These are phyloP conservation scores for Blastobotrys parvus DNA, from an alignment of 805 yeast species.

Conservation along the genomic window DNA sequence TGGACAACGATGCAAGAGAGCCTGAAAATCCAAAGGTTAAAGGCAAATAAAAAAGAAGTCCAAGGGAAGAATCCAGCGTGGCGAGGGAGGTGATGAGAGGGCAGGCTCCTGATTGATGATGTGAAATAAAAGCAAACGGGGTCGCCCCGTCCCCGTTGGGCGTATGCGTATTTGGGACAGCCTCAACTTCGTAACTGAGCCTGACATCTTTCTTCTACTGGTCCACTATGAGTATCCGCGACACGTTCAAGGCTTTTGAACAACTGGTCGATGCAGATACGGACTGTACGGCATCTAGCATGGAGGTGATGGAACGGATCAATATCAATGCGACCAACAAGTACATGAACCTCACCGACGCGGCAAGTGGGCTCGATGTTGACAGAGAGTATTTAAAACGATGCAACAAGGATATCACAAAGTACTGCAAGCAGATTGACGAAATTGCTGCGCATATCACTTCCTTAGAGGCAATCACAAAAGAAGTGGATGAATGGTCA, in stretches of 20 bases:
- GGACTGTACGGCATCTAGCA: conserved; percentile 14
- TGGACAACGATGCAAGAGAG: too few relatives aligned
- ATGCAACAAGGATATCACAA: conserved; percentile 11
- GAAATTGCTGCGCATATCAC: conserved; percentile 15
- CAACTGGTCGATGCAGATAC: conserved; percentile 19
- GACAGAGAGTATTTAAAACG: conserved; percentile 9
- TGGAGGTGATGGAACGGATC: conserved; percentile 19
- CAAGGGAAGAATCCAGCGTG: too few relatives aligned
- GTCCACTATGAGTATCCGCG: neutral
- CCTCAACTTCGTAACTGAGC: too few relatives aligned
- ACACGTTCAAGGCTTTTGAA: conserved; percentile 14
- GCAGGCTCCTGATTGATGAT: too few relatives aligned
- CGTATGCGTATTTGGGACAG: too few relatives aligned
- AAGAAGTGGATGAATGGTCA: conserved; percentile 57
- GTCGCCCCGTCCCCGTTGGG: too few relatives aligned
- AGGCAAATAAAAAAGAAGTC: too few relatives aligned
- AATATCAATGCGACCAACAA: conserved; percentile 18
- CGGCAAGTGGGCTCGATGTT: conserved; percentile 14
- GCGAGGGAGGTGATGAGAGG: too few relatives aligned
- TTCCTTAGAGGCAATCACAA: conserved; percentile 37
- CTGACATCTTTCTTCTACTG: too few relatives aligned
- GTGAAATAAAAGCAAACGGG: too few relatives aligned
- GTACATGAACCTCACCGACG: conserved; percentile 18
- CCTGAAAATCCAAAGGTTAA: too few relatives aligned
- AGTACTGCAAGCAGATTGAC: conserved; percentile 15